Evolutionary conservation across 2,329 filamentous ascomycete genomes (phyloP), one percentile per base, ranked within the genome.

Genomic region (Clarireedia paspali): DNA sequence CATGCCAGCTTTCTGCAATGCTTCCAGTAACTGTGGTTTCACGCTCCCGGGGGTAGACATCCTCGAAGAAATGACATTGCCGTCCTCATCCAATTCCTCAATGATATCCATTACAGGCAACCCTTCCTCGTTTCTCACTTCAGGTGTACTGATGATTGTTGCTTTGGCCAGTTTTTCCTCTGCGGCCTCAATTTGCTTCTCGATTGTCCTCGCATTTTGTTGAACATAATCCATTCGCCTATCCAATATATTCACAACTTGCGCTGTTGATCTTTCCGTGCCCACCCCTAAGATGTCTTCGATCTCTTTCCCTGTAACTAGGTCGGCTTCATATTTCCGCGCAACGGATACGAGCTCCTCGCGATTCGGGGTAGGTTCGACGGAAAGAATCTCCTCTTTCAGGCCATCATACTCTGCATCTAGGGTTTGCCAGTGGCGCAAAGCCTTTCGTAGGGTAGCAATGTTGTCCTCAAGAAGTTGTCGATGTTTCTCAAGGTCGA

Each of bases 351-450:
- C 72, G 5, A 74, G 72, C 30, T 73, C 71, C 55, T 79, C 71
- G 14, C 50, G 75, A 72, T 44, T 75, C 69, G 38, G 77, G 70
- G 26, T 85, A 68, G 4, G 74, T 23, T 62, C 50, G 15, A 58
- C 58, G 6, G 63, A 75, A 52, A 82, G 73, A 30, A 97, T 80
- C 66, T 95, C 89, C 69, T 95, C 89, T 68, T 88, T 91, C 59
- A 97, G 78, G 24, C 85, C 83, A 68, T 96, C 89, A 71, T 97
- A 97, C 70, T 97, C 92, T 48, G 88, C 83, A 69, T 95, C 91
- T 82, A 89, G 95, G 54, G 85, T 85, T 61, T 89, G 87, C 92
- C 92, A 99, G 73, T 95, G 87, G 60, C 84, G 83, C 53, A 97
- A 78, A 6, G 88, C 85, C 66, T 87, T 83, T 55, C 82, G 82